Evolutionary conservation across 2,329 filamentous ascomycete species (phyloP).

Genomic region (Xylariaceae sp.): DNA sequence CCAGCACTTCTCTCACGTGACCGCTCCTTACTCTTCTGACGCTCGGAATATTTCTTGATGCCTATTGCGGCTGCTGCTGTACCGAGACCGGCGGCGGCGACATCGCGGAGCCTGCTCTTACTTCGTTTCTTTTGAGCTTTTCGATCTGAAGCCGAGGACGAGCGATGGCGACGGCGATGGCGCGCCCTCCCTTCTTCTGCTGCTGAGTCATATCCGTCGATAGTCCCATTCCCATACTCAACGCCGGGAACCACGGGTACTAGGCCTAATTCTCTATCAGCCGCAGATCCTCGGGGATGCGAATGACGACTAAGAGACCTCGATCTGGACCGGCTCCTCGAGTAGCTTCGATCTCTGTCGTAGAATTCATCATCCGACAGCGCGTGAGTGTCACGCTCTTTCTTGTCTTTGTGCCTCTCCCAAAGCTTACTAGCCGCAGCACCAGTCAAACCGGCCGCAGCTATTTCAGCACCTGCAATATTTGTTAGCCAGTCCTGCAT

Average conservation of each 20-base stretch:
- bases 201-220: conserved; percentile 47
- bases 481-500: conserved; percentile 7
- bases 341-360: conserved; percentile 43
- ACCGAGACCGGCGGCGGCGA: conserved; percentile 51
- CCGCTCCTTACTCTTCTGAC: conserved; percentile 38
- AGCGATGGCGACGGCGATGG: conserved; percentile 34
- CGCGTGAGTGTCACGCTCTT: conserved; percentile 39
- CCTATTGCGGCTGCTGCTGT: conserved; percentile 59
- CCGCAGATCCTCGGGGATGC: conserved; percentile 44
- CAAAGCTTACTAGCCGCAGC: conserved; percentile 59
- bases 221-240: conserved; percentile 59
- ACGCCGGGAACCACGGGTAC: conserved; percentile 36
- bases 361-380: conserved; percentile 31
- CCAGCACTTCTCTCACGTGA: conserved; percentile 28
- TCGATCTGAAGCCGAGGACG: conserved; percentile 28
- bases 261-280: conserved; percentile 65
- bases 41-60: conserved; percentile 55
- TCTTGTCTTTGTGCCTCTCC: conserved; percentile 58
- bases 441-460: conserved; percentile 55
- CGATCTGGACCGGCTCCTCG: conserved; percentile 32
- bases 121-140: conserved; percentile 45
- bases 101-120: conserved; percentile 48
- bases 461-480: conserved; percentile 47
- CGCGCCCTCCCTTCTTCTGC: conserved; percentile 38
- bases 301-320: conserved; percentile 35